A percentile compares a stretch with the other conserved stretches of the same genome.
Conservation (phyloP, 768 basidiomycete genomes). For the Trametes cubensis region DNA sequence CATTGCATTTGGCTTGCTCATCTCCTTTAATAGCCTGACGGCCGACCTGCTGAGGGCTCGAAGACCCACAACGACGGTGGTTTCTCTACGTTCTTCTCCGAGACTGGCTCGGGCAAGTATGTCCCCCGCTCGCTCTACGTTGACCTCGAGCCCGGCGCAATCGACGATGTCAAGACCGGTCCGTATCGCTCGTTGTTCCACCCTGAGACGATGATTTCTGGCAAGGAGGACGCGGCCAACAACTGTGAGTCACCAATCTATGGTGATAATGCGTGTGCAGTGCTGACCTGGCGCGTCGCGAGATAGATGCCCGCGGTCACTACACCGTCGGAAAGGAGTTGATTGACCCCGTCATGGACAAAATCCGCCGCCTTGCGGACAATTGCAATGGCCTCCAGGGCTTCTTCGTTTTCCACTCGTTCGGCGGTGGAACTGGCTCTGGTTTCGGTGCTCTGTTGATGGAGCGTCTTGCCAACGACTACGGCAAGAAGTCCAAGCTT, state of each 20-base stretch:
- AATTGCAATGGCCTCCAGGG: slow-evolving; percentile 97
- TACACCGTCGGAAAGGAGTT: slow-evolving; percentile 99
- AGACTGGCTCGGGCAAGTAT: slow-evolving; percentile 90
- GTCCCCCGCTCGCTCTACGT: slow-evolving; percentile 97
- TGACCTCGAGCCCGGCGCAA: slow-evolving; percentile 91
- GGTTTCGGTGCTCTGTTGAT: slow-evolving; percentile 97
- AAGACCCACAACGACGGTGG: slow-evolving; percentile 62
- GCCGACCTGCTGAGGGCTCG: slow-evolving; percentile 75
- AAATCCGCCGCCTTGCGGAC: slow-evolving; percentile 90
- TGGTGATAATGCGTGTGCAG: not conserved
- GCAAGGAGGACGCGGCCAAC: slow-evolving; percentile 99
- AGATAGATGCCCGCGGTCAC: slow-evolving; percentile 91
- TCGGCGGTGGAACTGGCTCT: slow-evolving; percentile 98
- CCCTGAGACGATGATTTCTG: slow-evolving; percentile 94
- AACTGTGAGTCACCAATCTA: slow-evolving; percentile 70
- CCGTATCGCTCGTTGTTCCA: slow-evolving; percentile 94
- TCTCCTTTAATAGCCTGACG: slow-evolving; percentile 70
- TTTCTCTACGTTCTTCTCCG: slow-evolving; percentile 98
- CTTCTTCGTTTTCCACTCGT: slow-evolving; percentile 99
- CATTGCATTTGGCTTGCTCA: not conserved
- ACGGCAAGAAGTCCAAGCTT: slow-evolving; percentile 98
- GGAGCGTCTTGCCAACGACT: slow-evolving; percentile 94
- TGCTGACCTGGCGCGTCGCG: slow-evolving; percentile 19
- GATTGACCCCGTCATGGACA: slow-evolving; percentile 96
- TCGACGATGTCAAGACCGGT: slow-evolving; percentile 94